These are phyloP conservation scores for Metschnikowia gelsemii DNA, from an alignment of 805 yeast species.

Conservation along the genomic window DNA sequence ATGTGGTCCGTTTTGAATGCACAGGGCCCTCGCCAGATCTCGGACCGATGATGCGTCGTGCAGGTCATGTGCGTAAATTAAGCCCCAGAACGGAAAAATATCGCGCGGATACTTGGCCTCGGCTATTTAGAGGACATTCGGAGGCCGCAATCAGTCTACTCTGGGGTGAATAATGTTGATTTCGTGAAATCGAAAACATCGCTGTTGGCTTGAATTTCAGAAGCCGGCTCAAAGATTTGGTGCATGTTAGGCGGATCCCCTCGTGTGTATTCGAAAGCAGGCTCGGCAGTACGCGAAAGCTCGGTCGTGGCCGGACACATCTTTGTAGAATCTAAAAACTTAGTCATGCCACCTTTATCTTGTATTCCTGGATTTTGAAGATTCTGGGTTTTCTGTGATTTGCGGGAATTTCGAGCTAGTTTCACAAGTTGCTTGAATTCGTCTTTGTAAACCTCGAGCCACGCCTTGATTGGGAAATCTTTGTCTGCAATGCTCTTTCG, in stretches of 20 bases:
- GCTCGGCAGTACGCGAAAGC: too few species aligned
- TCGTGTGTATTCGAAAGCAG: too few species aligned
- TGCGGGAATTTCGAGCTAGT: constrained; percentile 30
- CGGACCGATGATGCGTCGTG: constrained; percentile 1
- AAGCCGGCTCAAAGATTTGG: neutral
- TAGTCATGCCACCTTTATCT: too few species aligned
- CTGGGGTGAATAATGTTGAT: constrained; percentile 13
- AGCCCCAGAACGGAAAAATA: neutral
- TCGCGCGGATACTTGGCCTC: constrained; percentile 15
- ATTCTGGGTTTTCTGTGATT: neutral
- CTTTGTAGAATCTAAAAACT: too few species aligned
- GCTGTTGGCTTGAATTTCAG: neutral
- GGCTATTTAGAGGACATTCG: too few species aligned
- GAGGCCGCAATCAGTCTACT: too few species aligned
- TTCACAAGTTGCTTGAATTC: constrained; percentile 41
- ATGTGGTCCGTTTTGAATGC: too few species aligned
- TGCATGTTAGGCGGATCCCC: neutral
- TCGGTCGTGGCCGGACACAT: too few species aligned
- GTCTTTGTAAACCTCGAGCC: constrained; percentile 40
- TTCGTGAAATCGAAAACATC: constrained; percentile 13
- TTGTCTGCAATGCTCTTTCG: constrained; percentile 42
- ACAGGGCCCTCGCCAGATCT: neutral
- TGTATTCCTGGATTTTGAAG: neutral
- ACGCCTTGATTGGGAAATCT: constrained; percentile 44
- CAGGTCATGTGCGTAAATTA: neutral